Evolutionary conservation across 2,329 filamentous ascomycete species (phyloP), one percentile per base, ranked within the genome.

Genomic region (Aspergillus fructus): DNA sequence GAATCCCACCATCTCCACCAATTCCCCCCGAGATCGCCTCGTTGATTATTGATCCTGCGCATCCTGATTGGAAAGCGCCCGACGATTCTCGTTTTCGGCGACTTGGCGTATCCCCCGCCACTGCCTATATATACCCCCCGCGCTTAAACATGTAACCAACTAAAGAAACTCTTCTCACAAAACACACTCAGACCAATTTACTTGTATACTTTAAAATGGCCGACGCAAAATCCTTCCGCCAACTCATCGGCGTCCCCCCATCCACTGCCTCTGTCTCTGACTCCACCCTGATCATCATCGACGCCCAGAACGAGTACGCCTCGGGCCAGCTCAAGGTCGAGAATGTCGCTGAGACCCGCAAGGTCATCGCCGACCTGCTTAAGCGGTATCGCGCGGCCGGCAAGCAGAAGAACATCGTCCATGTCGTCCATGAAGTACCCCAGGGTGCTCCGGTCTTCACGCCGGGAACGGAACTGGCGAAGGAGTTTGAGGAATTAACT

Each of bases 281-380:
- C 73, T 85, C 81, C 61, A 81, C 82, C 2, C 79, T 89, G 45
- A 72, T 89, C 64, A 88, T 89, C 71, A 85, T 89, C 66, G 86
- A 89, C 68, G 87, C 87, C 1, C 87, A 90, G 66, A 89, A 89
- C 67, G 87, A 90, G 72, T 89, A 87, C 61, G 72, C 62, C 45
- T 42, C 59, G 2, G 87, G 87, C 47, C 74, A 79, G 4, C 79
- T 89, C 1, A 78, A 80, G 21, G 82, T 85, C 34, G 74, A 78
- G 41, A 80, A 87, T 59, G 79, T 86, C 1, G 66, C 75, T 0
- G 60, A 75, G 4, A 84, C 83, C 5, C 81, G 85, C 59, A 79
- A 80, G 33, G 82, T 77, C 12, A 89, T 89, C 57, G 74, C 79
- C 0, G 66, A 73, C 0, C 76, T 90, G 0, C 77, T 90, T 0